Evolutionary conservation across 73 alveolate genomes (phyloP), one percentile per base, ranked within the genome.

Genomic region (Paramecium sonneborni): DNA sequence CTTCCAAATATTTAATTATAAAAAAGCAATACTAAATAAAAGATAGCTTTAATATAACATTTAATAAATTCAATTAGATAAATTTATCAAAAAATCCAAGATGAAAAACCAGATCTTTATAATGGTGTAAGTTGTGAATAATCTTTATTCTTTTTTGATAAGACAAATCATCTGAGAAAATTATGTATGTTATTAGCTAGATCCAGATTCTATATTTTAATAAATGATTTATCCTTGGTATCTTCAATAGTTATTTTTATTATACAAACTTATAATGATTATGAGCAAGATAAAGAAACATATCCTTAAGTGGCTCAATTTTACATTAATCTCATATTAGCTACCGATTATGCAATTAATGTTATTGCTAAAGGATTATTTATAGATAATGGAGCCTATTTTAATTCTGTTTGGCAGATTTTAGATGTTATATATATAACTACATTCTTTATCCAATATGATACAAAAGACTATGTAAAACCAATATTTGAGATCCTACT

Each of bases 401-500:
- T 39, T 24, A 43, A 38, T 24, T 32, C 44, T 0, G 14, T 79
- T 79, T 79, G 90, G 90, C 12, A 44, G 30, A 44, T 39, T 23
- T 7, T 44, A 12, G 90, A 79, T 79, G 34, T 79, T 2, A 23
- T 79, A 18, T 79, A 79, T 44, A 41, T 46, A 0, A 39, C 41
- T 30, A 20, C 74, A 0, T 79, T 79, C 26, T 46, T 79, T 4
- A 79, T 79, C 1, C 6, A 79, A 9, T 79, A 46, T 39, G 34
- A 41, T 5, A 24, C 18, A 6, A 52, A 34, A n/a, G 41, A 24
- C 23, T 24, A 38, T 23, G 44, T 24, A 5, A 62, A 62, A 26
- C 84, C 84, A 23, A 62, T 24, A 79, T 79, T 79, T 79, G 15
- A 79, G 24, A 23, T 79, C 21, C 21, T 79, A 5, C 56, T 79